Base-by-base conservation (phyloP, 1,284 basidiomycete genomes). In the Trichosporon sp. region DNA sequence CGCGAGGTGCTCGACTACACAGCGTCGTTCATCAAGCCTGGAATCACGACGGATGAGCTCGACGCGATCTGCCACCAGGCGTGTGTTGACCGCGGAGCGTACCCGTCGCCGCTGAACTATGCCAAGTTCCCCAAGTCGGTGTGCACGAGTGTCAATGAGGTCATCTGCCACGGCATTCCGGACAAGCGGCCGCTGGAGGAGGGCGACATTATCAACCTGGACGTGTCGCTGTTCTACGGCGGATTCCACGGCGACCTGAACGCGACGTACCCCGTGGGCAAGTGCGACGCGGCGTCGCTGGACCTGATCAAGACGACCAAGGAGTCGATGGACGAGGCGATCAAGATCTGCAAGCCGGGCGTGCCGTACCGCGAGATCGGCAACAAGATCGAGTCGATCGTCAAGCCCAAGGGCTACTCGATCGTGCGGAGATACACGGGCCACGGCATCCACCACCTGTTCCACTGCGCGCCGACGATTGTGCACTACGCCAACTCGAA, bases 41-140 rank as follows among this genome's bases (percentile, higher is more conserved):
- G 97, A 47, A 88, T 98, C 66, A 98, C 96, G 1, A 98, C 97
- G 0, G 95, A 99, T 80, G 92, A 94, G 80, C 87, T 98, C 66
- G 97, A 99, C 83, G 90, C 89, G 74, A 90, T 98, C 75, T 94
- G 97, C n/a, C 96, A 99, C 83, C 88, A 93, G 73, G 97, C 92
- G 21, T 92, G 88, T 73, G 90, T 99, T 75, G 92, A 96, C 84
- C 87, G 95, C 66, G 89, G 93, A 76, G 89, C 92, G 60, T 99
- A 99, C 83, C 97, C 97, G 3, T 94, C 92, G 38, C 93, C 97
- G 42, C 86, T 99, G 67, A 95, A 95, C 80, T 99, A 99, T 84
- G 89, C 91, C 73, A 87, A 88, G 65, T 99, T 91, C 81, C 96
- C 96, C 29, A 98, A 98, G 86, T 97, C 93, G 58, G 89, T 98